Percentiles rank a stretch among this genome's conserved stretches.
phyloP scores from a whole-genome alignment of 306 rosid genomes.

The Lathyrus tuberosus region DNA sequence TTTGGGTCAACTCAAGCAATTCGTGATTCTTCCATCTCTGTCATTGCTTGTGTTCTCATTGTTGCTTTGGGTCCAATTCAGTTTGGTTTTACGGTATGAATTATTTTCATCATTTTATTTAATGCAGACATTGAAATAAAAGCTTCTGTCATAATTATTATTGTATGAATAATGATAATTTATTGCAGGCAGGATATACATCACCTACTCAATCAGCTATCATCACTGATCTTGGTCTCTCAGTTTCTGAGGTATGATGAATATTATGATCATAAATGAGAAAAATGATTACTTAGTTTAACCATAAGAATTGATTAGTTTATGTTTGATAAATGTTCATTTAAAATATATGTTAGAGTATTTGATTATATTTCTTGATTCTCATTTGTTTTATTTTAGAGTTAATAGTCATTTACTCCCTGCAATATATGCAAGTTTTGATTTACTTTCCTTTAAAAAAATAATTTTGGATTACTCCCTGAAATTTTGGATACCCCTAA shows the following conservation, averaged over 20 bases:
- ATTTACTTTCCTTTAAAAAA: too few relatives aligned
- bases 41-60: slow-evolving; percentile 82
- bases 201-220: slow-evolving; percentile 96
- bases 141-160: background rate
- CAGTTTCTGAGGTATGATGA: slow-evolving; percentile 75
- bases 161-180: background rate
- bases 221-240: slow-evolving; percentile 70
- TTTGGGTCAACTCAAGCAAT: slow-evolving; percentile 79
- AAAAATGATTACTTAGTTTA: slow-evolving; percentile 2
- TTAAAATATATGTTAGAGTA: background rate
- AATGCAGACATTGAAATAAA: background rate
- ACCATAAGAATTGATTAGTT: background rate
- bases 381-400: background rate
- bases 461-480: too few relatives aligned
- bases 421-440: too few relatives aligned
- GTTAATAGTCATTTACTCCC: too few relatives aligned
- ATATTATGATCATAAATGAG: background rate
- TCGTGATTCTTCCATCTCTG: slow-evolving; percentile 79
- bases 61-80: slow-evolving; percentile 98
- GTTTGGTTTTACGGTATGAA: slow-evolving; percentile 92
- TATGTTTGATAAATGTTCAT: background rate
- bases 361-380: background rate
- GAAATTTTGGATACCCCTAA: too few relatives aligned
- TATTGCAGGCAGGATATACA: slow-evolving; percentile 78
- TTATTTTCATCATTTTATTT: background rate